These are phyloP conservation scores for Phoenix dactylifera DNA, from an alignment of 176 grass and related monocot species.

Conservation along the genomic window DNA sequence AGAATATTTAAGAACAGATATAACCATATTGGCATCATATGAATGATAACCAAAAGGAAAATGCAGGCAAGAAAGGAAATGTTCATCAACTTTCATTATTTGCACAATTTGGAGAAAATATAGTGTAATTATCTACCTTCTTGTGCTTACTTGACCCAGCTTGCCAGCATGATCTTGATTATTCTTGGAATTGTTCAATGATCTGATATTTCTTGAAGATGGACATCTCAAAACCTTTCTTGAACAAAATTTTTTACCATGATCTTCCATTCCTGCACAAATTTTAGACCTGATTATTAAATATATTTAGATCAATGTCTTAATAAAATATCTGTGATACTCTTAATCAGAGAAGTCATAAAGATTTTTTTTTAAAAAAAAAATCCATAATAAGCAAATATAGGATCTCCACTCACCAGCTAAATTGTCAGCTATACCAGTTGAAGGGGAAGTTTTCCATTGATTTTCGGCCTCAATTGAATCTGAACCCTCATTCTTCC, in stretches of 20 bases:
- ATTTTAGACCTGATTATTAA: conserved; percentile 14
- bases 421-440: conserved; percentile 18
- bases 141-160: conserved; percentile 24
- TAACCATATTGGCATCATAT: too few relatives aligned
- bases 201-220: conserved; percentile 19
- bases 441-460: conserved; percentile 24
- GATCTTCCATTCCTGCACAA: conserved; percentile 31
- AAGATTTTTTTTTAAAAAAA: too few relatives aligned
- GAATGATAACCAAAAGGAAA: too few relatives aligned
- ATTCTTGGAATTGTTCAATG: conserved; percentile 12
- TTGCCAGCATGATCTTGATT: conserved; percentile 21
- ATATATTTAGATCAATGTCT: too few relatives aligned
- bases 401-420: too few relatives aligned
- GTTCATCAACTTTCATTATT: too few relatives aligned
- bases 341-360: too few relatives aligned
- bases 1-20: too few relatives aligned
- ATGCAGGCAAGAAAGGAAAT: too few relatives aligned
- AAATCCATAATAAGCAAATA: too few relatives aligned
- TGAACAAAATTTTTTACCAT: conserved; percentile 19
- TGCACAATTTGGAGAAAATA: neutral
- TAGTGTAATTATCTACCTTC: conserved; percentile 30
- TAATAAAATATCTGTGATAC: too few relatives aligned
- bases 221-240: conserved; percentile 18
- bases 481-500: conserved; percentile 20
- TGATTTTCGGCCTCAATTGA: conserved; percentile 20